These are phyloP conservation scores for Arthrobotrys conoides DNA, from an alignment of 2,329 filamentous ascomycete species.

Conservation along the genomic window DNA sequence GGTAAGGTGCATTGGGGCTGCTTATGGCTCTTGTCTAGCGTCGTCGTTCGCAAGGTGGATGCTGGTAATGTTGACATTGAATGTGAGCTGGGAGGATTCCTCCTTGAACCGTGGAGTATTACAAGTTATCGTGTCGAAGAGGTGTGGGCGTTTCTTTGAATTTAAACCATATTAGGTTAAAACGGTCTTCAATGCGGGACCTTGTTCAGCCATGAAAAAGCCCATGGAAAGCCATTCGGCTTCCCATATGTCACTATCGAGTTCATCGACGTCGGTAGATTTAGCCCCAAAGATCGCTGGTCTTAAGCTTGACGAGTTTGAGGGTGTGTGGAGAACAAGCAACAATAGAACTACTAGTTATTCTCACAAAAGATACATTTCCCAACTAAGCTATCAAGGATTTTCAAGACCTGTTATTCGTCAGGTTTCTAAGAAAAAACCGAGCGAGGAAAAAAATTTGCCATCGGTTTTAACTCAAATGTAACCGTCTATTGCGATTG, in stretches of 20 bases:
- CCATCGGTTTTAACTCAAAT: slow-evolving; percentile 44
- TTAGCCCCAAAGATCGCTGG: slow-evolving; percentile 36
- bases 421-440: slow-evolving; percentile 41
- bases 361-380: slow-evolving; percentile 34
- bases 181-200: slow-evolving; percentile 23
- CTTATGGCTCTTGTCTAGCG: slow-evolving; percentile 46
- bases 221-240: slow-evolving; percentile 37
- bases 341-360: slow-evolving; percentile 5
- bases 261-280: slow-evolving; percentile 36
- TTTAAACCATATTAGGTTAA: slow-evolving; percentile 54
- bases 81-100: slow-evolving; percentile 25
- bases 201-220: slow-evolving; percentile 46
- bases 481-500: slow-evolving; percentile 51
- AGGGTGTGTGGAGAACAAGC: slow-evolving; percentile 33
- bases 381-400: slow-evolving; percentile 24
- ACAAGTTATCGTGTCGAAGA: slow-evolving; percentile 20
- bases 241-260: slow-evolving; percentile 18
- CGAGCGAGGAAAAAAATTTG: slow-evolving; percentile 39
- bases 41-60: slow-evolving; percentile 52
- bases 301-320: slow-evolving; percentile 21
- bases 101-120: not conserved
- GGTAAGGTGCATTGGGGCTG: slow-evolving; percentile 16
- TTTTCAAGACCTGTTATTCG: slow-evolving; percentile 49
- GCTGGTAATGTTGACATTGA: slow-evolving; percentile 8
- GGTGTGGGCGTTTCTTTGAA: slow-evolving; percentile 27